A percentile compares a stretch with the other conserved stretches of the same genome.
Evolutionary conservation across 164 flowering plant species (phyloP).

Genomic region (Platanus orientalis): DNA sequence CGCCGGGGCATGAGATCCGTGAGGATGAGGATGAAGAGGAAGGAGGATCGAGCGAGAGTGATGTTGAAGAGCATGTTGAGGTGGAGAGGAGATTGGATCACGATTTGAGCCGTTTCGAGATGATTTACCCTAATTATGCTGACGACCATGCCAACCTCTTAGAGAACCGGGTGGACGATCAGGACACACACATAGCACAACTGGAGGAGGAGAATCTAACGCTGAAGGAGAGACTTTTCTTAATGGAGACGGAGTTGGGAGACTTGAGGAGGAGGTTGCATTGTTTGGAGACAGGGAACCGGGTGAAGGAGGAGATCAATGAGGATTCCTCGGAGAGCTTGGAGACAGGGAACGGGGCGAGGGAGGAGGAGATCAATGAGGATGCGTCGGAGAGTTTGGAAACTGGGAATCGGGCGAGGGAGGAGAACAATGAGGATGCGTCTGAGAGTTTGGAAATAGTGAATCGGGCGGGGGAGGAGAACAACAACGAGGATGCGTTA

Average conservation of each 20-base stretch:
- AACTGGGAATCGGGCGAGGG: too few relatives aligned
- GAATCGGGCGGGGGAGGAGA: conserved; percentile 28
- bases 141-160: conserved; percentile 50
- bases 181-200: conserved; percentile 81
- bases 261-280: conserved; percentile 79
- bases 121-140: conserved; percentile 66
- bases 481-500: conserved; percentile 24
- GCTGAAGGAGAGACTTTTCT: conserved; percentile 77
- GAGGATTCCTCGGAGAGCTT: conserved; percentile 65
- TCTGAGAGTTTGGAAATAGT: conserved; percentile 60
- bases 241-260: conserved; percentile 82
- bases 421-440: conserved; percentile 75
- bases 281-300: conserved; percentile 51
- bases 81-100: conserved; percentile 93
- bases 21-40: conserved; percentile 71
- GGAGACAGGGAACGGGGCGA: conserved; percentile 41
- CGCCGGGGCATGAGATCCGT: conserved; percentile 50
- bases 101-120: conserved; percentile 92
- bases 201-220: conserved; percentile 90
- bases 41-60: conserved; percentile 86
- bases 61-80: conserved; percentile 93
- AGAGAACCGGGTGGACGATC: conserved; percentile 92
- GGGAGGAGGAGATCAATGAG: conserved; percentile 47
- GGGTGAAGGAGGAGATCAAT: conserved; percentile 30
- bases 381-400: conserved; percentile 64